Conservation (phyloP, 176 grass and related monocot species). For the Triticum urartu region DNA sequence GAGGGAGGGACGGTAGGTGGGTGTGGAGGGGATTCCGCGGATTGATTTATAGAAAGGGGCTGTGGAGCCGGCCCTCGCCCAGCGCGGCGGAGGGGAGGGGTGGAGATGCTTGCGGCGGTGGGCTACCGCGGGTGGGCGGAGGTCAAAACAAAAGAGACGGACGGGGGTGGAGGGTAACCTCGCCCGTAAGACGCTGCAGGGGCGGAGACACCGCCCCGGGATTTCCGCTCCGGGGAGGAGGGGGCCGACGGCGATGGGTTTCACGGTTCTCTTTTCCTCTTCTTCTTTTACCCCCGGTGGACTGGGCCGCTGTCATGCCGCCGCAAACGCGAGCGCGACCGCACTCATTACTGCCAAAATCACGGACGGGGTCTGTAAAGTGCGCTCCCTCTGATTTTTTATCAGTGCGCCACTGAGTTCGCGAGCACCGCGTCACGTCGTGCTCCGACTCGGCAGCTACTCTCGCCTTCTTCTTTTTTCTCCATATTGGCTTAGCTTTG, state of each 20-base stretch:
- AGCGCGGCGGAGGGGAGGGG: neutral
- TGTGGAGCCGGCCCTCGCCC: neutral
- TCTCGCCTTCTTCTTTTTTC: no score
- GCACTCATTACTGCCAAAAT: no score
- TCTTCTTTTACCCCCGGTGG: no score
- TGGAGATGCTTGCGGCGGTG: slow-evolving; percentile 34
- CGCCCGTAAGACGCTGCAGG: neutral
- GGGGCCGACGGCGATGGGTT: neutral
- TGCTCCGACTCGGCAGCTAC: no score
- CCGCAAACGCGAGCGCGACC: no score
- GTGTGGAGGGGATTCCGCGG: neutral
- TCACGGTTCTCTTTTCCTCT: neutral
- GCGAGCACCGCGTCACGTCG: no score
- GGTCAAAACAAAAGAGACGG: neutral
- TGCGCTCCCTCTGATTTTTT: no score
- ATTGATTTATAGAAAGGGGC: slow-evolving; percentile 38
- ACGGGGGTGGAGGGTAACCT: neutral
- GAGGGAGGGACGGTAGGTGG: slow-evolving; percentile 17
- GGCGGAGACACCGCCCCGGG: neutral
- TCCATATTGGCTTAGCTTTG: no score
- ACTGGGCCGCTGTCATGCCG: no score
- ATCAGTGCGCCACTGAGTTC: no score
- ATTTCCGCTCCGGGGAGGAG: neutral
- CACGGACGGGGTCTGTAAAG: no score
- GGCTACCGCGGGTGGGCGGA: neutral